These are phyloP conservation scores for Chloris gayana DNA, from an alignment of 176 grass and related monocot genomes.

Conservation along the genomic window DNA sequence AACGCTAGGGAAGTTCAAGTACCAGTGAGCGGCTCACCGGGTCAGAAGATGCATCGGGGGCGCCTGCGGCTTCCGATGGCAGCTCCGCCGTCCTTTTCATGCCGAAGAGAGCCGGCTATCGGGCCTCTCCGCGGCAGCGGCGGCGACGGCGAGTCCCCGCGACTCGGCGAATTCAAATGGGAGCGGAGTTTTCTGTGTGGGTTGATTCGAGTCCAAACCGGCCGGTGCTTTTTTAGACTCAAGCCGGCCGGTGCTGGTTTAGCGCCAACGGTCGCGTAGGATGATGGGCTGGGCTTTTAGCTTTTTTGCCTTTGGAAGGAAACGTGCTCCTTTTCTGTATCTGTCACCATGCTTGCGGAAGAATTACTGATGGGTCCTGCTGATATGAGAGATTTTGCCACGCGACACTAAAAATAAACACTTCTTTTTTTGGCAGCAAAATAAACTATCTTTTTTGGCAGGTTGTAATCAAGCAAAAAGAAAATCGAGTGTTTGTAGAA, in stretches of 20 bases:
- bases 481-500: too few species aligned
- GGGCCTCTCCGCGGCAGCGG: too few species aligned
- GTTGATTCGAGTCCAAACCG: neutral
- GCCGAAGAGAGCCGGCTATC: neutral
- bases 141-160: neutral
- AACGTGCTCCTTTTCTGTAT: neutral
- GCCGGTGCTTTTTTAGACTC: neutral
- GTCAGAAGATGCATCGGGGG: neutral
- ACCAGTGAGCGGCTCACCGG: neutral
- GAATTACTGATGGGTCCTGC: neutral
- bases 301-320: neutral
- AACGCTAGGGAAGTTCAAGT: neutral
- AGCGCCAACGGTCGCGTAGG: neutral
- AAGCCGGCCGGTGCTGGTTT: neutral
- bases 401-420: too few species aligned
- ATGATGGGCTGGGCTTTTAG: neutral
- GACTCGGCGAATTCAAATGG: slow-evolving; percentile 9
- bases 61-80: neutral
- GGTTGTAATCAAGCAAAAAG: too few species aligned
- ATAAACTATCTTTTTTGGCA: too few species aligned
- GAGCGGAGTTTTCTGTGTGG: neutral
- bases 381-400: neutral
- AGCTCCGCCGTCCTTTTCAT: neutral
- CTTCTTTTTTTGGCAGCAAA: too few species aligned
- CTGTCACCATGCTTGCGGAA: neutral